Conservation (phyloP, 164 flowering plant species). For the Kingdonia uniflora region DNA sequence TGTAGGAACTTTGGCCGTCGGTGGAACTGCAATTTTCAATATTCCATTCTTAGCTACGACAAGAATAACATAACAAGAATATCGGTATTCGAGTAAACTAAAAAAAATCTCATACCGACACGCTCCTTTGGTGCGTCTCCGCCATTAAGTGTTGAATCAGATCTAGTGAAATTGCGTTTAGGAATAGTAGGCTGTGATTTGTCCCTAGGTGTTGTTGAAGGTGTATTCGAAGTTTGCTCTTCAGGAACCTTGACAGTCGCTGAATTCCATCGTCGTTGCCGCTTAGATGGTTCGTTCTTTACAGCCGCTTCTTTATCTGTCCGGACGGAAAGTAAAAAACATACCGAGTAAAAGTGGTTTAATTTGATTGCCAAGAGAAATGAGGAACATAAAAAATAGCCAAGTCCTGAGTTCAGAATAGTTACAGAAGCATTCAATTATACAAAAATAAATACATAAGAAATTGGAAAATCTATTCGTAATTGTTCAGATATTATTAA, state of each 20-base stretch:
- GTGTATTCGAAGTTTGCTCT: conserved; percentile 25
- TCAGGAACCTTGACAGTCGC: conserved; percentile 44
- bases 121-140: conserved; percentile 71
- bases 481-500: too few relatives aligned
- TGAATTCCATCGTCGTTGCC: conserved; percentile 63
- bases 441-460: too few relatives aligned
- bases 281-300: conserved; percentile 46
- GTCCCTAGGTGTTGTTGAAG: conserved; percentile 37
- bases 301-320: conserved; percentile 48
- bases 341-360: too few relatives aligned
- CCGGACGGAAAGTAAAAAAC: neutral
- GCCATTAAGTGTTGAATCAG: conserved; percentile 43
- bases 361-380: too few relatives aligned
- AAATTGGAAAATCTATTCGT: too few relatives aligned
- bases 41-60: too few relatives aligned
- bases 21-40: conserved; percentile 53
- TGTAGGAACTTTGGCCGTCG: conserved; percentile 57
- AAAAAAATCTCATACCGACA: conserved; percentile 40
- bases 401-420: too few relatives aligned
- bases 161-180: conserved; percentile 34
- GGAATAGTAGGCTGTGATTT: conserved; percentile 17
- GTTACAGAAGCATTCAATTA: too few relatives aligned
- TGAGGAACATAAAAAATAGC: too few relatives aligned
- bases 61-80: too few relatives aligned
- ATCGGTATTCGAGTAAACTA: too few relatives aligned